Evolutionary conservation across 1,139 yeast species (phyloP).

Genomic region (Geotrichum reessii): DNA sequence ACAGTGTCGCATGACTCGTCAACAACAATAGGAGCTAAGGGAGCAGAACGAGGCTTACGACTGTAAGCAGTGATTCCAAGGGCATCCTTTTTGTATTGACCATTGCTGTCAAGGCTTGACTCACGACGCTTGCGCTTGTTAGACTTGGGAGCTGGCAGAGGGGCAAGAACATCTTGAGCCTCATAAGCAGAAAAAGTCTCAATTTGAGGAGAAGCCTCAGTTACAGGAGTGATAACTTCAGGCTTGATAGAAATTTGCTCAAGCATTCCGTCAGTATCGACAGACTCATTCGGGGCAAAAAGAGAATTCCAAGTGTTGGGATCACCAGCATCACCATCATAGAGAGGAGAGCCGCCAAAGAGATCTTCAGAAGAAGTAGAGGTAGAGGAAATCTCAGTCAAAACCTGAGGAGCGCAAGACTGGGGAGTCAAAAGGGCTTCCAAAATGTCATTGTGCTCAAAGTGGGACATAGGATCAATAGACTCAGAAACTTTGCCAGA

Average conservation of each 20-base stretch:
- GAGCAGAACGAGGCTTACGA: constrained; percentile 38
- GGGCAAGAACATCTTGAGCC: neutral
- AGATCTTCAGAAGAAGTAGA: constrained; percentile 19
- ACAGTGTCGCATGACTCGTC: constrained; percentile 39
- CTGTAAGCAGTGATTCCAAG: constrained; percentile 38
- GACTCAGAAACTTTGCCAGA: constrained; percentile 17
- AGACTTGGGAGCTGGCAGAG: constrained; percentile 3
- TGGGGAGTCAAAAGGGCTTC: constrained; percentile 25
- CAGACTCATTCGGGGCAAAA: constrained; percentile 9
- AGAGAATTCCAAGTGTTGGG: constrained; percentile 17
- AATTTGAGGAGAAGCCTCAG: neutral
- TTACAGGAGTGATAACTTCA: constrained; percentile 11
- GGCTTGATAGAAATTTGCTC: constrained; percentile 11
- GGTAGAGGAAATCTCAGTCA: constrained; percentile 22
- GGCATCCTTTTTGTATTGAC: constrained; percentile 34
- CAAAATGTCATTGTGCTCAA: constrained; percentile 23
- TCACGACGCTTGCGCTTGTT: constrained; percentile 17
- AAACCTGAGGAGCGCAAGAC: constrained; percentile 32
- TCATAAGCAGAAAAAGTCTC: neutral
- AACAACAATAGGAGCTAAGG: constrained; percentile 55
- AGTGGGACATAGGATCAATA: constrained; percentile 19
- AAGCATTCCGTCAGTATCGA: neutral
- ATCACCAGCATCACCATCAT: constrained; percentile 30
- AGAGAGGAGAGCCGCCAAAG: constrained; percentile 33
- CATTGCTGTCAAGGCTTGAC: constrained; percentile 12